Evolutionary conservation across 228 moss, liverwort and hornwort genomes (phyloP), one percentile per base, ranked within the genome.

Genomic region (Sphagnum magellanicum): DNA sequence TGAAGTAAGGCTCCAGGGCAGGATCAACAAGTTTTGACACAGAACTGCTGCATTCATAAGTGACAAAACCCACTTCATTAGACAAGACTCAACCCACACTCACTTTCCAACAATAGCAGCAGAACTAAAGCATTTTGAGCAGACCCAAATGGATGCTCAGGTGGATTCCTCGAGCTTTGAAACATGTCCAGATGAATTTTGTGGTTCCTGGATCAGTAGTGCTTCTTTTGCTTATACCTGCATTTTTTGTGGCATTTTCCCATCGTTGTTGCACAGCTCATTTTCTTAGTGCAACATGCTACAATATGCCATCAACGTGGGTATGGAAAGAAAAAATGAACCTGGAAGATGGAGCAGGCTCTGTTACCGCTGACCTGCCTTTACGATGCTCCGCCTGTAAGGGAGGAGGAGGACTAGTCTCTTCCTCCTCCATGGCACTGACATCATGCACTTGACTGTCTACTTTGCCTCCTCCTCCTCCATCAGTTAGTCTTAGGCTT

Each of bases 11-110:
- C 58, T 98, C 87, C 68, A 98, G 69, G 11, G 81, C 77, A 51
- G 98, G 98, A 77, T 98, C 89, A 51, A 79, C 83, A 66, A 98
- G 83, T 81, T 93, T 93, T 6, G 88, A 87, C 60, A 94, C 94
- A 59, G 98, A 91, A 63, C 90, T 84, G 79, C 91, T 91, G 89
- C 90, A 79, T 66, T 47, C 32, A 32, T 32, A 32, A 32, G 65
- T 48, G 66, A 67, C 15, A 10, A 50, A 9, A 63, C 52, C 50
- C 64, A 73, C 66, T 70, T 51, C 16, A 51, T 67, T 16, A 67
- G 66, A 59, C 60, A 13, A 52, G 48, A 66, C 51, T 14, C 51
- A 63, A 53, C n/a, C 55, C 55, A 55, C 3, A 55, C 9, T 55
- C 55, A 55, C 55, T 55, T 12, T 8, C 55, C 8, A 55, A 55